These are phyloP conservation scores for Cytospora piceae DNA, from an alignment of 2,329 filamentous ascomycete species.

Conservation along the genomic window DNA sequence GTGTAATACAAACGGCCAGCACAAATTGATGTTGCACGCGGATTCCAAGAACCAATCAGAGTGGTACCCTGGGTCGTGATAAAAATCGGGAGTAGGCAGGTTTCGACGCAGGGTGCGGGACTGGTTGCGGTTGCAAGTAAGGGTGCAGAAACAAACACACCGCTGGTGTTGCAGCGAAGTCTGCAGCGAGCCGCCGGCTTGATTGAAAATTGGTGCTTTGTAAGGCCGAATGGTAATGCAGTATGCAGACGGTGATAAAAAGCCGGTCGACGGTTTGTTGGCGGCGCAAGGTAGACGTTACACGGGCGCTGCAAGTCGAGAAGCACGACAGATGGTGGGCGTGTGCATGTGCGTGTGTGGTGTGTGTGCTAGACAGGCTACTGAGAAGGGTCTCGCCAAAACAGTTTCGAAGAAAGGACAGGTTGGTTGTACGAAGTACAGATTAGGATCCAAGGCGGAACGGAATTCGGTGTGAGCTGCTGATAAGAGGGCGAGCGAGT, in stretches of 20 bases:
- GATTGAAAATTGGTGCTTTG: not conserved
- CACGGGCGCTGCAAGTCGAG: not conserved
- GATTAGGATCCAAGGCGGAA: not conserved
- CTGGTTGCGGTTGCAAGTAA: not conserved
- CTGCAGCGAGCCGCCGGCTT: not conserved
- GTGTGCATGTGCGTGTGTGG: not conserved
- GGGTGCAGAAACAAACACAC: not conserved
- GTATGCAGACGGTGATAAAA: not conserved
- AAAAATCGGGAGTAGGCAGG: conserved; percentile 21
- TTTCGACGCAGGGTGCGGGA: conserved; percentile 10
- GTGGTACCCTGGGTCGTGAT: conserved; percentile 13
- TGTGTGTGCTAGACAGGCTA: not conserved
- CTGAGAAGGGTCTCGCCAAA: not conserved
- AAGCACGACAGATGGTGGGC: not conserved
- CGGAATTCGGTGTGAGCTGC: not conserved
- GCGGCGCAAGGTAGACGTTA: not conserved
- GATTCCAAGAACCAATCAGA: conserved; percentile 23
- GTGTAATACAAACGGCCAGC: conserved; percentile 18
- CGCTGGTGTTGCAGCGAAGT: conserved; percentile 1
- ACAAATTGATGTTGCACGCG: conserved; percentile 2
- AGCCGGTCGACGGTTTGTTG: not conserved
- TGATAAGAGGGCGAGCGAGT: not conserved
- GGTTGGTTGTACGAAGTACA: not conserved
- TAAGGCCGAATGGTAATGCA: not conserved
- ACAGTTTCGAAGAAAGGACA: not conserved